Evolutionary conservation across 2,329 filamentous ascomycete genomes (phyloP), one percentile per base, ranked within the genome.

Genomic region (Exophiala bonariae): DNA sequence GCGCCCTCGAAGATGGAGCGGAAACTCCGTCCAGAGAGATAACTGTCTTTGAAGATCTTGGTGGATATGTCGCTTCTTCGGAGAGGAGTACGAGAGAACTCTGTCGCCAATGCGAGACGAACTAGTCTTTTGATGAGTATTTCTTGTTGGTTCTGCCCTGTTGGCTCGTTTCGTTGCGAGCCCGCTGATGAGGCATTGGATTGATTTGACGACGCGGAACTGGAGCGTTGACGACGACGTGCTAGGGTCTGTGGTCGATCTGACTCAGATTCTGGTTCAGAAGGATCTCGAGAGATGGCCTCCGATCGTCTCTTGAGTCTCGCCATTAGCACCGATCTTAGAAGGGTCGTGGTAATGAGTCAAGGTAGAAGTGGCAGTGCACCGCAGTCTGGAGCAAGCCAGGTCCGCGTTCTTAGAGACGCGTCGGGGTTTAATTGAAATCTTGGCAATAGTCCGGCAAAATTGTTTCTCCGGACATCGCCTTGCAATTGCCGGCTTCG

Each of bases 1-100:
- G 92, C 89, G 32, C 79, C 74, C 0, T 80, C 79, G 61, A 96
- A 96, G 3, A 96, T 82, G 10, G 71, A 66, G 63, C 83, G 90
- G 66, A 96, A 97, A 28, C 82, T 74, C 23, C 85, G 77, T 5
- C 81, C 72, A 17, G 23, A 18, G 4, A 34, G 23, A 31, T 49
- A 52, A 28, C 31, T 45, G 14, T 78, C 72, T 0, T 86, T 87
- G 8, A 96, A 80, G 1, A 95, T 88, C 61, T 82, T 83, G 40
- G 75, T 67, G 43, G 68, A 75, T 50, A 85, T 78, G 41, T 85
- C 82, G 26, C 68, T 68, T 23, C 82, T 68, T 31, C 80, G 76
- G 37, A 85, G 78, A 0, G 79, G 76, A 43, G 69, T 71, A 13
- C 82, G 74, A 17, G 80, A 71, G 60, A 80, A 81, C 57, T 85